Evolutionary conservation across 768 basidiomycete species (phyloP).

Genomic region (Infundibulicybe gibba): DNA sequence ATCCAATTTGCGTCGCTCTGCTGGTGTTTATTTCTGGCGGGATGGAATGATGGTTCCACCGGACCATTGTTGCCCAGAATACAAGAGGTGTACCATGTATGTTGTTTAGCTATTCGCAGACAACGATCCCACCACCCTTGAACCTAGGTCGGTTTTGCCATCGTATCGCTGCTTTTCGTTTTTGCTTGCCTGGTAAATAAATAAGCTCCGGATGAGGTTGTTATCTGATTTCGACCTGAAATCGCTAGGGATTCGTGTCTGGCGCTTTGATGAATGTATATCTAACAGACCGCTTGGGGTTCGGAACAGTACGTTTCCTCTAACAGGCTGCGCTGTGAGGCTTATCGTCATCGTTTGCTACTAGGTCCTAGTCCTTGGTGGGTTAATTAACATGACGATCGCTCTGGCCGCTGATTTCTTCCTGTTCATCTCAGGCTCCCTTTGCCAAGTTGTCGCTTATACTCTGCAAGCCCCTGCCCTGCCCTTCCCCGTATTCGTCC

Average conservation of each 20-base stretch:
- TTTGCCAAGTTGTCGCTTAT: constrained; percentile 51
- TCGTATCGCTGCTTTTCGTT: constrained; percentile 61
- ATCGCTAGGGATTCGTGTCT: constrained; percentile 35
- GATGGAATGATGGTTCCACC: constrained; percentile 60
- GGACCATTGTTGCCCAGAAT: constrained; percentile 62
- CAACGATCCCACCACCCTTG: not conserved
- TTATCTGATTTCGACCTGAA: not conserved
- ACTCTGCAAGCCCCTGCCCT: constrained; percentile 49
- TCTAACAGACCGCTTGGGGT: constrained; percentile 32
- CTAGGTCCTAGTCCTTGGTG: constrained; percentile 19
- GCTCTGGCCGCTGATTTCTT: not conserved
- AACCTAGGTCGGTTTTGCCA: constrained; percentile 39
- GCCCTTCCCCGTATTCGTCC: constrained; percentile 61
- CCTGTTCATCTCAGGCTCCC: constrained; percentile 39
- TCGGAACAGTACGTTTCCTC: constrained; percentile 34
- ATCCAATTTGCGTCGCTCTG: constrained; percentile 42
- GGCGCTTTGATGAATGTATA: constrained; percentile 36
- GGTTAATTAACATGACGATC: not conserved
- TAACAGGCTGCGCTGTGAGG: not conserved
- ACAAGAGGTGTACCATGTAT: constrained; percentile 38
- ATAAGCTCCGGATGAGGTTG: constrained; percentile 1
- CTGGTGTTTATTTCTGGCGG: constrained; percentile 41
- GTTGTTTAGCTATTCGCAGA: too few relatives aligned
- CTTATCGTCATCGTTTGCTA: not conserved
- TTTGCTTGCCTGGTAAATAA: constrained; percentile 33